Conservation (phyloP, 73 alveolate species). For the Paramecium pentaurelia region DNA sequence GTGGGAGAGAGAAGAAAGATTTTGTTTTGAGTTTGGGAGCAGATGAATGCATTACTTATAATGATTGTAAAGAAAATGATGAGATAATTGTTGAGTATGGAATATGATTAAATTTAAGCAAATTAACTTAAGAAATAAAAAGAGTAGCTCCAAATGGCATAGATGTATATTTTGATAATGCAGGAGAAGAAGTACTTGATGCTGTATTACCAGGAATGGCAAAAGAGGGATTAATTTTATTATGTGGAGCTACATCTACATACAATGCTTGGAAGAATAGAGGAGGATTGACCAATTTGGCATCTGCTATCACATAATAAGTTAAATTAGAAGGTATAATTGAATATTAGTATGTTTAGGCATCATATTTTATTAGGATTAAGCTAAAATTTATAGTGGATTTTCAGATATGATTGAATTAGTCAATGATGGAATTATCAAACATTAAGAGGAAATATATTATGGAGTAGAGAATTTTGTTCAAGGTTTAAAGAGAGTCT, state of each 20-base stretch:
- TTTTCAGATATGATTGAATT: background rate
- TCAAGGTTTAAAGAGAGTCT: conserved; percentile 58
- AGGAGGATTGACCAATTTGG: conserved; percentile 24
- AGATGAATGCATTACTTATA: conserved; percentile 38
- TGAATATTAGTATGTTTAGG: background rate
- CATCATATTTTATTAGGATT: background rate
- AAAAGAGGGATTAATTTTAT: background rate
- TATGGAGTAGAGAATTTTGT: conserved; percentile 66
- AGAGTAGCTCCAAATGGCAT: conserved; percentile 51
- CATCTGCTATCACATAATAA: background rate
- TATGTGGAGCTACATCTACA: conserved; percentile 63
- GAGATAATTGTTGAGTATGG: background rate
- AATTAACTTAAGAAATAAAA: conserved; percentile 15
- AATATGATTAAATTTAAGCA: background rate
- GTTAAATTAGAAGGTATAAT: background rate
- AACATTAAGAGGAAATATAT: conserved; percentile 69
- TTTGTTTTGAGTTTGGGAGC: conserved; percentile 20
- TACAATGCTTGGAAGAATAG: conserved; percentile 54
- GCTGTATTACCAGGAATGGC: conserved; percentile 49
- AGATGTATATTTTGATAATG: conserved; percentile 61
- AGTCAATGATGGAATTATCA: conserved; percentile 5
- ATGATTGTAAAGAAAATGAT: conserved; percentile 36
- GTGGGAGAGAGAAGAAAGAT: conserved; percentile 41
- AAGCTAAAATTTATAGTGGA: background rate
- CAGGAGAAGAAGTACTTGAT: conserved; percentile 61